These are phyloP conservation scores for Beauveria scarabaeidicola DNA, from an alignment of 2,329 filamentous ascomycete genomes.

Conservation along the genomic window DNA sequence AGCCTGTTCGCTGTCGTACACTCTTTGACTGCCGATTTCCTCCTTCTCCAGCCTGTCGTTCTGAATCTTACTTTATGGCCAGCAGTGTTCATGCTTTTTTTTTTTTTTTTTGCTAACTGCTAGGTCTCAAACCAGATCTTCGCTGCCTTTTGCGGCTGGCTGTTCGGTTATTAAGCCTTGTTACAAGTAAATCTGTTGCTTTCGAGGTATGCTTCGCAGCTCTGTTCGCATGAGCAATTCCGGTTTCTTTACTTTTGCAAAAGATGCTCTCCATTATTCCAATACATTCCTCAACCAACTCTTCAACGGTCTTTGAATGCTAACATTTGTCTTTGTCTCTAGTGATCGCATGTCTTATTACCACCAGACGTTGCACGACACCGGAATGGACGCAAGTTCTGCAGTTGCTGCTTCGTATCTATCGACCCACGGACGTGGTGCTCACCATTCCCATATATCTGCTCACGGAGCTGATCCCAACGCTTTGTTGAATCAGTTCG, in stretches of 20 bases:
- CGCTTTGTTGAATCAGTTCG: conserved; percentile 27
- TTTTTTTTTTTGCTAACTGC: conserved; percentile 7
- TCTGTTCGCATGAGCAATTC: not conserved
- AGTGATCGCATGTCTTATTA: conserved; percentile 27
- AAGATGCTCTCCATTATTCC: not conserved
- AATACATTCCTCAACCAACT: not conserved
- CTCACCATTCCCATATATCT: conserved; percentile 21
- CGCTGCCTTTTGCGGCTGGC: conserved; percentile 18
- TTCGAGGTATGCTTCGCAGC: conserved; percentile 20
- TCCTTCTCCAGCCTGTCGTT: not conserved
- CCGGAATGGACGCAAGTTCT: conserved; percentile 28
- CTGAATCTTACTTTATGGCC: not conserved
- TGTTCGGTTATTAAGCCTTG: conserved; percentile 24
- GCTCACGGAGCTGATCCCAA: conserved; percentile 24
- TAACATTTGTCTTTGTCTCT: not conserved
- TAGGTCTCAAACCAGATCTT: conserved; percentile 19
- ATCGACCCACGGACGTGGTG: conserved; percentile 21
- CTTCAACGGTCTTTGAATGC: not conserved
- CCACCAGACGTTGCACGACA: conserved; percentile 20
- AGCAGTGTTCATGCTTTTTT: not conserved
- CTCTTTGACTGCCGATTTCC: not conserved
- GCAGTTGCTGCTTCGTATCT: conserved; percentile 25
- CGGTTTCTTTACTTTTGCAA: not conserved
- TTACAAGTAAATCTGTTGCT: conserved; percentile 25
- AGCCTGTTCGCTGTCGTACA: not conserved